phyloP scores from a whole-genome alignment of 495 filamentous ascomycete genomes.

The Penicillium coprophilum region DNA sequence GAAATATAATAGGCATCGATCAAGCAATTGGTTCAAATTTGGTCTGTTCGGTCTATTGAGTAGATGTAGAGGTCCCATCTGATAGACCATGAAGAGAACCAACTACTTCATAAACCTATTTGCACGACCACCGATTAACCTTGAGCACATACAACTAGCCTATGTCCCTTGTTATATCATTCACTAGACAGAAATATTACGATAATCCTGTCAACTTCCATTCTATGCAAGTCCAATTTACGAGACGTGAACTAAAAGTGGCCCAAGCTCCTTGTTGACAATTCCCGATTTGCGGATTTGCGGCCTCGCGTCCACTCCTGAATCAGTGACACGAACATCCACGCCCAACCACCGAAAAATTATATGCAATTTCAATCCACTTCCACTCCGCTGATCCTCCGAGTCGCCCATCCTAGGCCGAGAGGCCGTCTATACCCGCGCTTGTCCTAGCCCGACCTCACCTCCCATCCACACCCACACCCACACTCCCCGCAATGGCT shows the following conservation, averaged over 20 bases:
- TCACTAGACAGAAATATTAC: neutral
- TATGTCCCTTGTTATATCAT: neutral
- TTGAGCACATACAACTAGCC: neutral
- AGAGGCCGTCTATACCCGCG: constrained; percentile 36
- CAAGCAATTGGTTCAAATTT: neutral
- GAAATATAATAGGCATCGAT: neutral
- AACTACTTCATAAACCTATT: neutral
- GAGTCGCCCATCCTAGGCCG: constrained; percentile 34
- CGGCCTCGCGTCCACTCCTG: constrained; percentile 29
- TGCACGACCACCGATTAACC: neutral
- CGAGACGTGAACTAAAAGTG: constrained; percentile 26
- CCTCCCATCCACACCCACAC: constrained; percentile 20
- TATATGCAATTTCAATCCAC: constrained; percentile 9
- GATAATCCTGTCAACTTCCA: neutral
- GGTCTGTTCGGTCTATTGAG: neutral
- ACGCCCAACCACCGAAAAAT: constrained; percentile 17
- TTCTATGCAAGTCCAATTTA: neutral
- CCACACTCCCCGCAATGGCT: constrained; percentile 58
- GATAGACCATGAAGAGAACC: neutral
- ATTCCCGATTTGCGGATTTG: constrained; percentile 35
- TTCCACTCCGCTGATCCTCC: constrained; percentile 5
- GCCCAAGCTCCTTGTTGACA: constrained; percentile 49
- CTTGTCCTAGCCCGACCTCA: constrained; percentile 23
- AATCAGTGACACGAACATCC: constrained; percentile 16
- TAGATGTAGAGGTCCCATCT: neutral